Percentiles rank a stretch among this genome's conserved stretches.
Evolutionary conservation across 2,329 filamentous ascomycete species (phyloP).

Genomic region (Nigrograna mackinnonii): DNA sequence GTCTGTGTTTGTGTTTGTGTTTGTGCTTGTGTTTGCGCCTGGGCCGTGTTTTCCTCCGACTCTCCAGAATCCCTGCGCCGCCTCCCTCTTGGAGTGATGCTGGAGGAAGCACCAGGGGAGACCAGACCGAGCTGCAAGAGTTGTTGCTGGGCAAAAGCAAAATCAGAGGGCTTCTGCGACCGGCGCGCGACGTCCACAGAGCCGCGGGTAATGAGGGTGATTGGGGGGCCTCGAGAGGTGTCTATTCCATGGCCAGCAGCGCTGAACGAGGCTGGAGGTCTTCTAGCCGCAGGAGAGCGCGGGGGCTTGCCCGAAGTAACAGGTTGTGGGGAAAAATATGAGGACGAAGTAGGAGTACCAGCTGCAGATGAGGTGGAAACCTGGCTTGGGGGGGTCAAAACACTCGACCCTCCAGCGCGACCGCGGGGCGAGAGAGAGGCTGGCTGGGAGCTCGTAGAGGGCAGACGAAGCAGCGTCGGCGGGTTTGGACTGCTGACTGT

Average conservation of each 20-base stretch:
- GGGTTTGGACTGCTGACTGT: too few species aligned
- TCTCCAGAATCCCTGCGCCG: constrained; percentile 17
- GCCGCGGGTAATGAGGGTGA: constrained; percentile 53
- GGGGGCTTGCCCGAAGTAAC: constrained; percentile 28
- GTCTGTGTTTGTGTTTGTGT: constrained; percentile 1
- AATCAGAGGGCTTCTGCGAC: constrained; percentile 25
- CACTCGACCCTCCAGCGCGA: constrained; percentile 5
- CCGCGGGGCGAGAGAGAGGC: constrained; percentile 23
- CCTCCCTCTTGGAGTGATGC: constrained; percentile 13
- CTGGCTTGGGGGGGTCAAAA: constrained; percentile 22
- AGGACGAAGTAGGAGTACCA: constrained; percentile 28
- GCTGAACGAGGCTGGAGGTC: constrained; percentile 52
- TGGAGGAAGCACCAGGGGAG: constrained; percentile 19
- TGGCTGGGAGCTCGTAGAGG: constrained; percentile 21
- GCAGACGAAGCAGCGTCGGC: constrained; percentile 34
- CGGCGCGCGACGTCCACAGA: constrained; percentile 36
- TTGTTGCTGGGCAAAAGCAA: constrained; percentile 21
- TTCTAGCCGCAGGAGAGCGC: constrained; percentile 35
- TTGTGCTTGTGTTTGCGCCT: constrained; percentile 15
- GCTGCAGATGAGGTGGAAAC: constrained; percentile 16
- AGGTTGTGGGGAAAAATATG: constrained; percentile 37
- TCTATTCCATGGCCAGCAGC: constrained; percentile 53
- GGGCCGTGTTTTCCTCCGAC: constrained; percentile 18
- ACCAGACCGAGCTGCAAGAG: constrained; percentile 23
- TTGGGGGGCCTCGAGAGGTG: constrained; percentile 53